Evolutionary conservation across 345 rosid species (phyloP), one percentile per base, ranked within the genome.

Genomic region (Heritiera fomes): DNA sequence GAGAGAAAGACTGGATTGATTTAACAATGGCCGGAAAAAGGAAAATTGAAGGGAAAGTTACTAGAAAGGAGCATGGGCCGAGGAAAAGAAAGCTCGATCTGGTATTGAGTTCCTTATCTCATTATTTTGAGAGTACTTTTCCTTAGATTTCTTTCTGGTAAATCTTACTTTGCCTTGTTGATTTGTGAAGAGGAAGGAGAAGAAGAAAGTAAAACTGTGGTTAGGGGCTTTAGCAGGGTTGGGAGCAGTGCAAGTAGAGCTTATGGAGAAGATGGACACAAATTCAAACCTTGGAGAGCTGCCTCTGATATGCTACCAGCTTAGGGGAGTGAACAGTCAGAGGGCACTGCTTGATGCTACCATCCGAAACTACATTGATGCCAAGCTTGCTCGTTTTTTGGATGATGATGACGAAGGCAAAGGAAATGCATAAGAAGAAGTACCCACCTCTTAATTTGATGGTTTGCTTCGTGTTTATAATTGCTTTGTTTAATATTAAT

Each of bases 181-280:
- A 47, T 47, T 34, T 34, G 3, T 52, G n/a, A 1, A 67, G 52
- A 43, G 5, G 15, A 28, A 45, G 8, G 53, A 68, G 28, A 68
- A 4, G 72, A 53, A 68, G 53, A 68, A 68, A 20, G 46, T 43
- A 11, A 68, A 68, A 45, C 2, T 45, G 4, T 68, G 32, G 34
- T 68, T 8, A 11, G 32, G 8, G 18, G 5, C 10, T 17, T 20
- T 68, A 68, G 53, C 53, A 50, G 34, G 45, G 18, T 12, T 45
- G 34, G 46, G 17, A 7, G 53, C 72, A 68, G 38, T 68, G 34
- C 72, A 68, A 68, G 10, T 18, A 7, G 53, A 68, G 72, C 72
- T 68, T 14, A 7, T 67, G 15, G 53, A 68, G 17, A 32, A 9
- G 8, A 12, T 68, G 34, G 12, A 8, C 34, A n/a, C 72, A 5